A percentile compares a stretch with the other conserved stretches of the same genome.
phyloP scores from a whole-genome alignment of 257 asterid genomes.

The Rhazya stricta region DNA sequence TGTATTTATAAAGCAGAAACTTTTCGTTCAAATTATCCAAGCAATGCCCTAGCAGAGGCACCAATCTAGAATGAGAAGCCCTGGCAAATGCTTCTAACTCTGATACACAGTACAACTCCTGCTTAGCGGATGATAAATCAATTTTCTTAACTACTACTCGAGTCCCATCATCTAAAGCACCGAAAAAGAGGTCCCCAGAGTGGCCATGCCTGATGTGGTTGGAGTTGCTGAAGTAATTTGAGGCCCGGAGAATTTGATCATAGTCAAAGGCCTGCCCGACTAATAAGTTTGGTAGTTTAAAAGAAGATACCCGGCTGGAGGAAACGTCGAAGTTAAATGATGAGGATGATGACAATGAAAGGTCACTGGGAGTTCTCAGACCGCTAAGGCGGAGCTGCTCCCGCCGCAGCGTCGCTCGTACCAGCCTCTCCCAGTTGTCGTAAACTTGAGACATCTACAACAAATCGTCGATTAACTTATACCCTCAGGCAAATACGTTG shows the following conservation, averaged over 20 bases:
- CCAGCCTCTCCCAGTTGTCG: conserved; percentile 77
- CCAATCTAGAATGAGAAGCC: conserved; percentile 10
- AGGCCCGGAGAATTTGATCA: conserved; percentile 47
- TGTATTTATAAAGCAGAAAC: conserved; percentile 17
- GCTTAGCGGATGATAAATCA: conserved; percentile 26
- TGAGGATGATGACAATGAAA: conserved; percentile 11
- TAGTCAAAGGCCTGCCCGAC: conserved; percentile 45
- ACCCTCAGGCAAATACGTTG: no score
- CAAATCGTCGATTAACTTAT: no score
- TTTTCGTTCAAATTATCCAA: conserved; percentile 12
- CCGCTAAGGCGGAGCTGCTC: conserved; percentile 44
- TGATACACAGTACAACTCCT: conserved; percentile 26
- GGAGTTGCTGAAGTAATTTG: conserved; percentile 35
- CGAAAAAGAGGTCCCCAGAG: conserved; percentile 62
- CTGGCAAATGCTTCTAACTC: conserved; percentile 26
- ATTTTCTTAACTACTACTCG: conserved; percentile 53
- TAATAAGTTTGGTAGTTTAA: background rate
- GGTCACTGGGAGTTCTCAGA: conserved; percentile 56
- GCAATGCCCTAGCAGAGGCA: conserved; percentile 22
- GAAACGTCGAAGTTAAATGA: background rate
- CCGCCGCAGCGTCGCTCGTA: conserved; percentile 61
- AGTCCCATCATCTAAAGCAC: conserved; percentile 41
- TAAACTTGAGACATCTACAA: conserved; percentile 55
- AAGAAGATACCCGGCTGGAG: background rate
- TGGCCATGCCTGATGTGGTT: conserved; percentile 56